Conservation (phyloP, 129 eudicot species). For the Silybum marianum region DNA sequence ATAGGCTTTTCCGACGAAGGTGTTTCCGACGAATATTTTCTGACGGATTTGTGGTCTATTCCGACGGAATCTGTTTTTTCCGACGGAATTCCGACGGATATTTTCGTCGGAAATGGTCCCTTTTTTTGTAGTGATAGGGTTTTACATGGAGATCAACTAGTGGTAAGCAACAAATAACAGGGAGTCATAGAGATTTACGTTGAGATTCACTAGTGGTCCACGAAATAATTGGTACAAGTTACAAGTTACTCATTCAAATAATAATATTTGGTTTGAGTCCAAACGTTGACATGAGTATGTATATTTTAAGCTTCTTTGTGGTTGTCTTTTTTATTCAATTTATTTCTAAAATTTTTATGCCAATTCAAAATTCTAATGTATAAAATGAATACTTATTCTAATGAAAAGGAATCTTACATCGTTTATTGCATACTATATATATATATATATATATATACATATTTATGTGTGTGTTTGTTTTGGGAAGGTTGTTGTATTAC, state of each 20-base stretch:
- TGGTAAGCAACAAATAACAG: background rate
- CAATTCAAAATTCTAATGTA: background rate
- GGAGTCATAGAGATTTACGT: background rate
- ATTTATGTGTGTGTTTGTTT: background rate
- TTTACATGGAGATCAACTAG: background rate
- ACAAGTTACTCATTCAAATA: background rate
- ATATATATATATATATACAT: too few species aligned
- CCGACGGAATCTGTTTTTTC: too few species aligned
- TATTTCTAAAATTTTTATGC: background rate
- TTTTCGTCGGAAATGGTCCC: too few species aligned
- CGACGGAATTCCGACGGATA: too few species aligned
- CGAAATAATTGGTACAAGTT: background rate
- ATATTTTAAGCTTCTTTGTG: background rate
- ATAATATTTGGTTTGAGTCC: background rate
- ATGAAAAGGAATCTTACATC: background rate
- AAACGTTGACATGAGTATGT: background rate
- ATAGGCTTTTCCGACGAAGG: too few species aligned
- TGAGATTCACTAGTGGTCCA: background rate
- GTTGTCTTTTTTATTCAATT: background rate
- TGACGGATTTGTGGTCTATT: too few species aligned
- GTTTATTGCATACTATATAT: background rate
- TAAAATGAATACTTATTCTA: background rate
- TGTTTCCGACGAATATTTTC: too few species aligned
- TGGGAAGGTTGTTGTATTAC: background rate
- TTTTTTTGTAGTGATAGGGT: too few species aligned